Percentiles rank a stretch among this genome's conserved stretches.
Conservation (phyloP, 1,284 basidiomycete genomes). For the Violaceomyces palustris region DNA sequence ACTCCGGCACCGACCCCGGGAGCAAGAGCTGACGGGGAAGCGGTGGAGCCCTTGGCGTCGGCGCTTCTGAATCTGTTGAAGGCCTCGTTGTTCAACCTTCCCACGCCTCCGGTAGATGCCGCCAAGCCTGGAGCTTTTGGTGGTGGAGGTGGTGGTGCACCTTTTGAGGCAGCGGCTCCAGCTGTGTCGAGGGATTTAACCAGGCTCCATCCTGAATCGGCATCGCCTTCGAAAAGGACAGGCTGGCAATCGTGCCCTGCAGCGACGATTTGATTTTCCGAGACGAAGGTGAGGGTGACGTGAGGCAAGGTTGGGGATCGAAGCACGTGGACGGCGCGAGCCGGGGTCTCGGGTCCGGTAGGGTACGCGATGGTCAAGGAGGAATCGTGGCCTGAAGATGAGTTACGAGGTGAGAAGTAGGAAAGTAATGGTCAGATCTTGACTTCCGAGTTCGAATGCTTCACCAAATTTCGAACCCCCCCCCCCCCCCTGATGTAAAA, state of each 20-base stretch:
- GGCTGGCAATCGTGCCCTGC: slow-evolving; percentile 99
- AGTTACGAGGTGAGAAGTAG: no score
- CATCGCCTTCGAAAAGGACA: slow-evolving; percentile 56
- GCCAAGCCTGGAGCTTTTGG: slow-evolving; percentile 34
- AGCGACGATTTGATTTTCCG: slow-evolving; percentile 65
- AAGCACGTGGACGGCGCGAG: slow-evolving; percentile 44
- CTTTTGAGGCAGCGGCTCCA: slow-evolving; percentile 41
- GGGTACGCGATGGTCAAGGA: slow-evolving; percentile 49
- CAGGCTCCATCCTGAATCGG: slow-evolving; percentile 37
- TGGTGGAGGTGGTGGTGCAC: slow-evolving; percentile 46
- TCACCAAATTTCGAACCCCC: neutral
- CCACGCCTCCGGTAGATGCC: slow-evolving; percentile 57
- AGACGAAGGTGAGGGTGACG: slow-evolving; percentile 63
- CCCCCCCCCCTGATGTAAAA: neutral
- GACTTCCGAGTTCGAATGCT: neutral
- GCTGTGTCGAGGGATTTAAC: slow-evolving; percentile 43
- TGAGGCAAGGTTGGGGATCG: slow-evolving; percentile 48
- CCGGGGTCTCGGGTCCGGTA: slow-evolving; percentile 37
- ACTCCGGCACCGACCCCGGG: slow-evolving; percentile 45
- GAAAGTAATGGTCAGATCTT: no score
- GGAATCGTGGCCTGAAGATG: slow-evolving; percentile 38
- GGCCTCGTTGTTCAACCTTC: slow-evolving; percentile 84
- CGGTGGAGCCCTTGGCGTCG: slow-evolving; percentile 68
- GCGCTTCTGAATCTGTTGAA: slow-evolving; percentile 93
- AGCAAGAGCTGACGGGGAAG: slow-evolving; percentile 46